Evolutionary conservation across 2,329 filamentous ascomycete species (phyloP), one percentile per base, ranked within the genome.

Genomic region (Beauveria asiatica): DNA sequence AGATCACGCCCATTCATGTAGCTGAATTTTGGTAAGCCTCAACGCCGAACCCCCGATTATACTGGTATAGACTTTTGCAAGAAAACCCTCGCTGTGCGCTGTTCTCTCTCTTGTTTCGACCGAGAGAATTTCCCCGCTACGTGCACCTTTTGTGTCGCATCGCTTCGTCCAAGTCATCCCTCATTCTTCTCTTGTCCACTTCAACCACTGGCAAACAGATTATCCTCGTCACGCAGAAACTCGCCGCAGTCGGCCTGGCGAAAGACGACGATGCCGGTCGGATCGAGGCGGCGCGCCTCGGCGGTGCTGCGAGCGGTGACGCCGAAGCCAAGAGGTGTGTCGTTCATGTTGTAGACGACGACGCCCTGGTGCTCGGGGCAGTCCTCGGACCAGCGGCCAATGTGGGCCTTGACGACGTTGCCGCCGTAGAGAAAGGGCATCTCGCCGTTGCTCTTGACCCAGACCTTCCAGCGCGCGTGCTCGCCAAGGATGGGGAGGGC

Each of bases 341-440:
- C 94, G 70, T 92, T 88, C 90, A 96, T 96, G 69, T 84, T 88
- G 76, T 91, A 86, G 23, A 99, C 89, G 51, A 99, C 85, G 13
- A 96, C 87, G 46, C 94, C 94, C 68, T 92, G 87, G 75, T 97
- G 92, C 75, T 96, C 92, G 0, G 93, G 92, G 68, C 89, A 92
- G 77, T 97, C 93, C 69, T 96, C 92, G 45, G 86, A 89, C 86
- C 89, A 93, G 63, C 92, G 78, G 21, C 90, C 90, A 19, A 94
- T 83, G 69, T 83, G 80, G 9, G 80, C 80, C 72, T 83, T 83
- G 66, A 95, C 84, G 57, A 96, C 81, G 74, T 97, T 92, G 61
- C 90, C 90, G 57, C 94, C 94, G 75, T 97, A 99, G 51, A 99
- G 77, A 73, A 96, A 97, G 1, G 94, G 93, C 92, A 97, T 96